Evolutionary conservation across 2,329 filamentous ascomycete genomes (phyloP).

Genomic region (Ploettnerulaceae sp.): DNA sequence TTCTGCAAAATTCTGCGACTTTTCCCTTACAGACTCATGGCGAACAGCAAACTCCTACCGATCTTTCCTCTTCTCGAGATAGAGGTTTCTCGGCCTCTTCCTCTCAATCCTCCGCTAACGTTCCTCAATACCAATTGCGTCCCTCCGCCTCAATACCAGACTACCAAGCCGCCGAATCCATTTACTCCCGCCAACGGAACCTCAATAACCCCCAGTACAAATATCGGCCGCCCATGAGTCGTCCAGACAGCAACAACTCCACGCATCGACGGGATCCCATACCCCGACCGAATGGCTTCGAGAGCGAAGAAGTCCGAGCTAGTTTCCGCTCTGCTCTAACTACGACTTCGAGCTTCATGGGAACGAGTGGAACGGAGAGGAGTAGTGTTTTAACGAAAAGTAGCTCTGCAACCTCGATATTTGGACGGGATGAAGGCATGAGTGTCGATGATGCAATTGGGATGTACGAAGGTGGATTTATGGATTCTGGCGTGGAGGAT

Average conservation of each 20-base stretch:
- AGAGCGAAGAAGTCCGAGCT: constrained; percentile 43
- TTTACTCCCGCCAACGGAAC: constrained; percentile 30
- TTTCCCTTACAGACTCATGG: constrained; percentile 24
- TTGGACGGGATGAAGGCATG: constrained; percentile 49
- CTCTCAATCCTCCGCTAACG: constrained; percentile 24
- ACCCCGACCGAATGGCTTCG: constrained; percentile 23
- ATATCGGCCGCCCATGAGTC: constrained; percentile 18
- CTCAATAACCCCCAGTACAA: constrained; percentile 26
- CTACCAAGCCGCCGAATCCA: constrained; percentile 30
- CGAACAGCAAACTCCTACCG: constrained; percentile 20
- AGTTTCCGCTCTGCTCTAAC: constrained; percentile 58
- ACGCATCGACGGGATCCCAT: constrained; percentile 28
- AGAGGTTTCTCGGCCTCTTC: constrained; percentile 31
- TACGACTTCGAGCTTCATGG: constrained; percentile 47
- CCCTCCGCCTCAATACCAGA: constrained; percentile 34
- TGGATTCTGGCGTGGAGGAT: constrained; percentile 44
- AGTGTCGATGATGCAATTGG: constrained; percentile 66
- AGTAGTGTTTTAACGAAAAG: constrained; percentile 78
- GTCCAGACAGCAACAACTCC: constrained; percentile 29
- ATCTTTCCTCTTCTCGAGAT: constrained; percentile 22
- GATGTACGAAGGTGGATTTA: constrained; percentile 62
- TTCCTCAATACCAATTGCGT: constrained; percentile 20
- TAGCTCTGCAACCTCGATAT: constrained; percentile 65
- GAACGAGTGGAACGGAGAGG: constrained; percentile 70
- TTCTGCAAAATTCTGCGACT: constrained; percentile 20